Base-by-base conservation (phyloP, 1,284 basidiomycete species). In the Waitea zeae region DNA sequence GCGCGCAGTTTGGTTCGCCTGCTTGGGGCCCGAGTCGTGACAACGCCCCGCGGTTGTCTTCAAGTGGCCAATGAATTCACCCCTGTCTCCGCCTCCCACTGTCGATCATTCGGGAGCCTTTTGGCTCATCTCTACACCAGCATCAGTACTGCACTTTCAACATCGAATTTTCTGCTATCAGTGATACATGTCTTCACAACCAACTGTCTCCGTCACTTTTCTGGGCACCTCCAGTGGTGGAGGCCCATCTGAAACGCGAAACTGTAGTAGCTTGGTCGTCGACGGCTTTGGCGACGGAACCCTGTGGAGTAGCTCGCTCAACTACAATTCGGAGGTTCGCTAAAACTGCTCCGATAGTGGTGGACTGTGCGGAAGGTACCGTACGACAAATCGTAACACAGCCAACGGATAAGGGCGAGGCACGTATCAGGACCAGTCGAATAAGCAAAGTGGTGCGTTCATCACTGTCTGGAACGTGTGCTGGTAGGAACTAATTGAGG, bases 351-450 rank as follows among this genome's bases (percentile, higher is more conserved):
- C 20, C 20, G 5, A 30, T 34, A 87, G 83, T 92, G 65, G 70
- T 92, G 34, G 87, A 92, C 48, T 81, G 79, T 44, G 83, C 82
- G 11, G 87, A 92, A 53, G 87, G 83, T 6, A 90, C 88, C 2
- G 62, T 71, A 13, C 64, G 54, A 13, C 67, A 72, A 38, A 56
- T 75, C 56, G 45, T 54, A 44, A 40, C 57, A 48, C 46, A 59
- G 50, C 42, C 52, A 3, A n/a, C n/a, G 44, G 43, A 12, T 41
- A 45, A 12, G n/a, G 49, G 50, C 12, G 37, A 43, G 18, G 48
- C 49, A 17, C 38, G 50, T 20, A 41, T 78, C 30, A 67, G 64
- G 40, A 54, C 71, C 30, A 57, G 56, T 24, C 71, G 62, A 38
- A 62, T 90, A 29, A 59, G 59, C 11, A 80, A 78, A 44, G 70